These are phyloP conservation scores for Umbilicus rupestris DNA, from an alignment of 164 flowering plant species.

Conservation along the genomic window DNA sequence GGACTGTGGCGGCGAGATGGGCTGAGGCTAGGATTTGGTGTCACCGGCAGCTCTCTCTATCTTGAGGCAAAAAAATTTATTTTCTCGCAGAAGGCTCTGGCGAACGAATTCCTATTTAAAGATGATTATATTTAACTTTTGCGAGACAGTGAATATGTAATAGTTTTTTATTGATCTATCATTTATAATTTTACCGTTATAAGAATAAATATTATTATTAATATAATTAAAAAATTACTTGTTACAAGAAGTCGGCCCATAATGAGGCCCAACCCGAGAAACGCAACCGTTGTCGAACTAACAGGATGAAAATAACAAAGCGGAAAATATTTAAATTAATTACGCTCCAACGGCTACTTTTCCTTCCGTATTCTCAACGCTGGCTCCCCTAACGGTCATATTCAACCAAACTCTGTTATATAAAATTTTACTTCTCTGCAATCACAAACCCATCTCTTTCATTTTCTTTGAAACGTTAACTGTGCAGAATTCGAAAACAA, in stretches of 20 bases:
- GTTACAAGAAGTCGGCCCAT: not conserved
- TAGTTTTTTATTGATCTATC: no score
- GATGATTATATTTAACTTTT: no score
- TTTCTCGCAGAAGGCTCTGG: no score
- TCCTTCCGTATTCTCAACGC: not conserved
- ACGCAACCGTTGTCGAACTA: not conserved
- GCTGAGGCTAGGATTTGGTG: no score
- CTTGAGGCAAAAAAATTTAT: no score
- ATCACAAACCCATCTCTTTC: not conserved
- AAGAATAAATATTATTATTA: no score
- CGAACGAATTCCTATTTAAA: no score
- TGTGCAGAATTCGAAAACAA: not conserved
- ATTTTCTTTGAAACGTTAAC: not conserved
- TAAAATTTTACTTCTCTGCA: not conserved
- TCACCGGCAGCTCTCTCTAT: no score
- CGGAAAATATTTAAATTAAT: conserved; percentile 2
- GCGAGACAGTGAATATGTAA: no score
- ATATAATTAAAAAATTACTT: no score
- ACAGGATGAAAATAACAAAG: not conserved
- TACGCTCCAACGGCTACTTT: conserved; percentile 29
- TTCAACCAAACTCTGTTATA: conserved; percentile 14
- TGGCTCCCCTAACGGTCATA: conserved; percentile 33
- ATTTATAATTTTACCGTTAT: no score
- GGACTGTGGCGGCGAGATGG: no score
- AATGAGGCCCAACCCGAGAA: not conserved